Evolutionary conservation across 2,329 filamentous ascomycete genomes (phyloP).

Genomic region (Penicillium sp.): DNA sequence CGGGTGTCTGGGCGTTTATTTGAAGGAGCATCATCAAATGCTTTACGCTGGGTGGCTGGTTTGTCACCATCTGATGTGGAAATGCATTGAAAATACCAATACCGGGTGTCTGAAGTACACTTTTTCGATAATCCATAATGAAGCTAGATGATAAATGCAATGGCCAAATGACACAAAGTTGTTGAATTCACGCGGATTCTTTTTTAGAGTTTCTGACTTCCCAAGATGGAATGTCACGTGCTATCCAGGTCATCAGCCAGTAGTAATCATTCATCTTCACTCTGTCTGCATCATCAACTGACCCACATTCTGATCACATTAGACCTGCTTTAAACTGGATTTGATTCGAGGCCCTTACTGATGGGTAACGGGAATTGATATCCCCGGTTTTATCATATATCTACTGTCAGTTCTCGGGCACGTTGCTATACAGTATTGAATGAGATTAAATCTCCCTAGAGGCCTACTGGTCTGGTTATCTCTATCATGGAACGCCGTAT

Average conservation of each 20-base stretch:
- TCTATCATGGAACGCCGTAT: slow-evolving; percentile 23
- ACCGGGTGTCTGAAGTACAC: slow-evolving; percentile 6
- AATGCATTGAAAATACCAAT: slow-evolving; percentile 13
- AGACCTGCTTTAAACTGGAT: neutral
- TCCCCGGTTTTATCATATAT: neutral
- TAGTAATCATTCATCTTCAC: neutral
- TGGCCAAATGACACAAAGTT: neutral
- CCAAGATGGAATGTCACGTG: slow-evolving; percentile 4
- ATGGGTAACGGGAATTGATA: neutral
- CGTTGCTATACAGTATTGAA: neutral
- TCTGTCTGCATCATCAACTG: neutral
- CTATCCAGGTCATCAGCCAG: neutral
- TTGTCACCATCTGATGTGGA: slow-evolving; percentile 14
- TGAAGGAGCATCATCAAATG: slow-evolving; percentile 17
- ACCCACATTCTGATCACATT: neutral
- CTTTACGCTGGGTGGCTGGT: slow-evolving; percentile 16
- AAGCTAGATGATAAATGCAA: slow-evolving; percentile 3
- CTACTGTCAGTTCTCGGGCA: neutral
- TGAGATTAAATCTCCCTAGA: neutral
- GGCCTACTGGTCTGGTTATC: neutral
- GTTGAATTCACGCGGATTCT: neutral
- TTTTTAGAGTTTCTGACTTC: neutral
- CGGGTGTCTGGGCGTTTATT: slow-evolving; percentile 25
- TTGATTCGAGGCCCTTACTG: neutral
- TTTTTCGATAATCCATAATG: slow-evolving; percentile 7